Evolutionary conservation across 768 basidiomycete genomes (phyloP).

Genomic region (Termitomyces bulborhizus): DNA sequence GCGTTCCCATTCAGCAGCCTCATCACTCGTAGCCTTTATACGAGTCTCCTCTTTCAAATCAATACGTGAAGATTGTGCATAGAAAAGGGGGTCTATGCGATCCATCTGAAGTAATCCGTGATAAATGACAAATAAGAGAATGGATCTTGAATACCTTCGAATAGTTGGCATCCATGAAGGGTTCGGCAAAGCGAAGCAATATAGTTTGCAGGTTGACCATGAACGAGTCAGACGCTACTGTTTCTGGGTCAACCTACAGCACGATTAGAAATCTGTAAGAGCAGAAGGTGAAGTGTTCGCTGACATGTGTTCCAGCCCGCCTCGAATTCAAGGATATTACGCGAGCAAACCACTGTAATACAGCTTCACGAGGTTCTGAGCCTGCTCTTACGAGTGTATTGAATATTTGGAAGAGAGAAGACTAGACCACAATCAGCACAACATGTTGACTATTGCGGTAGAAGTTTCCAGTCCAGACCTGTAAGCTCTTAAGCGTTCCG

Average conservation of each 20-base stretch:
- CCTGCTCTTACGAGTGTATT: slow-evolving; percentile 85
- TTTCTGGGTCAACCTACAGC: slow-evolving; percentile 69
- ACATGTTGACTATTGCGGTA: background rate
- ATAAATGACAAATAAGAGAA: background rate
- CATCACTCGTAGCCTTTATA: slow-evolving; percentile 87
- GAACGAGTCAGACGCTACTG: slow-evolving; percentile 87
- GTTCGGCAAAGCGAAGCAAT: slow-evolving; percentile 81
- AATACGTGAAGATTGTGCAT: slow-evolving; percentile 64
- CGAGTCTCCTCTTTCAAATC: slow-evolving; percentile 86
- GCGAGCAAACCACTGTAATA: slow-evolving; percentile 75
- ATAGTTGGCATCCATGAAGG: slow-evolving; percentile 90
- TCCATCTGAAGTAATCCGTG: slow-evolving; percentile 55
- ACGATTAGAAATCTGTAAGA: background rate
- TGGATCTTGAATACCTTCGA: slow-evolving; percentile 55
- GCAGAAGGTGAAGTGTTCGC: slow-evolving; percentile 5
- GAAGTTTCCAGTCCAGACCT: slow-evolving; percentile 35
- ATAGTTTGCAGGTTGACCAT: slow-evolving; percentile 88
- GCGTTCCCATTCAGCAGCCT: slow-evolving; percentile 69
- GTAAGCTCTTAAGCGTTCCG: slow-evolving; percentile 79
- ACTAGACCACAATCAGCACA: slow-evolving; percentile 18
- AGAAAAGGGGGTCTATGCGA: slow-evolving; percentile 83
- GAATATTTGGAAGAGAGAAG: slow-evolving; percentile 80
- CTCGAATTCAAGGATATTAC: slow-evolving; percentile 73
- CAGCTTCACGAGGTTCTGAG: slow-evolving; percentile 70
- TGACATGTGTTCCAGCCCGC: slow-evolving; percentile 86